Evolutionary conservation across 345 rosid genomes (phyloP).

Genomic region (Limnanthes douglasii): DNA sequence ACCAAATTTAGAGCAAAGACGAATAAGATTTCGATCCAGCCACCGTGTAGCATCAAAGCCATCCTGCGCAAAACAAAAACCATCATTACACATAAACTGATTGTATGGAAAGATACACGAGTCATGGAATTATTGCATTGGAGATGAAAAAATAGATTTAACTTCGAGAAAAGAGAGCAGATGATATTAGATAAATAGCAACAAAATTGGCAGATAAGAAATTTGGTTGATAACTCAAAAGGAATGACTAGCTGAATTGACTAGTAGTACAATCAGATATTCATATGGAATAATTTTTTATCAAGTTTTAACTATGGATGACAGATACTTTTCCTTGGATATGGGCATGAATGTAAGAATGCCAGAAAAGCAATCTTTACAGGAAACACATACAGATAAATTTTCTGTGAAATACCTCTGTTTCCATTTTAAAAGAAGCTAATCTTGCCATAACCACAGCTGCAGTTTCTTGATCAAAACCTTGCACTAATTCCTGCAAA

Average conservation of each 20-base stretch:
- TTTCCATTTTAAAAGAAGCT: constrained; percentile 92
- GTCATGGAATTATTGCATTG: background rate
- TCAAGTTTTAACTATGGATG: background rate
- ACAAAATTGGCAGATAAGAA: background rate
- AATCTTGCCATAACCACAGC: constrained; percentile 96
- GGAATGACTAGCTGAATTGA: background rate
- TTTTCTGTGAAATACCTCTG: constrained; percentile 38
- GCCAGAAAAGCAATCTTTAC: background rate
- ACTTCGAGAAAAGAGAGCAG: background rate
- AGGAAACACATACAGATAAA: background rate
- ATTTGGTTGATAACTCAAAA: background rate
- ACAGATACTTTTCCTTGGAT: background rate
- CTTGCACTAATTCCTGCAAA: constrained; percentile 76
- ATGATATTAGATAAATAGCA: background rate
- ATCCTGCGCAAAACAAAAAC: constrained; percentile 36
- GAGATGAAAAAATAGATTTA: background rate
- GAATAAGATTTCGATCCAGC: constrained; percentile 94
- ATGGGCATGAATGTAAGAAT: background rate
- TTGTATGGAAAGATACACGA: background rate
- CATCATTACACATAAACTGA: background rate
- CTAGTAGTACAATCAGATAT: background rate
- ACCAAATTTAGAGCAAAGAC: constrained; percentile 91
- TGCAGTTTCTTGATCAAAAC: constrained; percentile 99
- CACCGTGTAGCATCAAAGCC: constrained; percentile 98
- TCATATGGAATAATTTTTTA: too few species aligned